Evolutionary conservation across 1,284 basidiomycete species (phyloP).

Genomic region (Cutaneotrichosporon spelunceum): DNA sequence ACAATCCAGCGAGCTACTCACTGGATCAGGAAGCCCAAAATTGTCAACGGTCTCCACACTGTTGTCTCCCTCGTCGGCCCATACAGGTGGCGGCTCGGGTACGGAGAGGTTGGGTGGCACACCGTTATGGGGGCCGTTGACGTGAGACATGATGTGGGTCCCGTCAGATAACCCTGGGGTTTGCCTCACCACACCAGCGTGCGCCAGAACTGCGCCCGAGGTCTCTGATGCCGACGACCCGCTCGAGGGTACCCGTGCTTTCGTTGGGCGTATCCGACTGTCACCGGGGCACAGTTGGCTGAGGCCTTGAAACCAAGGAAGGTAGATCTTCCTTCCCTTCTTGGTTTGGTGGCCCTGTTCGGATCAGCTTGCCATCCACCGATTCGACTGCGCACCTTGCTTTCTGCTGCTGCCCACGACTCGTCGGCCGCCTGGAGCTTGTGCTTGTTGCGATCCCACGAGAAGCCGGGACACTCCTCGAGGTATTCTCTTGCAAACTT

Average conservation of each 20-base stretch:
- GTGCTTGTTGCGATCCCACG: conserved; percentile 31
- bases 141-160: background rate
- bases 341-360: conserved; percentile 27
- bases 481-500: conserved; percentile 38
- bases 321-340: conserved; percentile 40
- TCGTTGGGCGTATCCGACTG: conserved; percentile 6
- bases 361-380: conserved; percentile 6
- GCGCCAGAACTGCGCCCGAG: conserved; percentile 15
- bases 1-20: conserved; percentile 16
- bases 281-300: conserved; percentile 32
- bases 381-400: conserved; percentile 15
- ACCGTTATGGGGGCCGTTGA: conserved; percentile 13
- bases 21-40: conserved; percentile 31
- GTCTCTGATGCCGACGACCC: conserved; percentile 22
- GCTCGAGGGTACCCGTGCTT: conserved; percentile 19
- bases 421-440: conserved; percentile 31
- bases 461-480: conserved; percentile 32
- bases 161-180: background rate
- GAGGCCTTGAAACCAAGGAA: conserved; percentile 39
- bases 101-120: conserved; percentile 16
- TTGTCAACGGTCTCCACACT: conserved; percentile 27
- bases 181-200: conserved; percentile 6
- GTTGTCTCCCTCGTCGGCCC: conserved; percentile 19
- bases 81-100: conserved; percentile 12
- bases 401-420: conserved; percentile 37